These are phyloP conservation scores for Parsonsia alboflavescens DNA, from an alignment of 257 asterid species.

Conservation along the genomic window DNA sequence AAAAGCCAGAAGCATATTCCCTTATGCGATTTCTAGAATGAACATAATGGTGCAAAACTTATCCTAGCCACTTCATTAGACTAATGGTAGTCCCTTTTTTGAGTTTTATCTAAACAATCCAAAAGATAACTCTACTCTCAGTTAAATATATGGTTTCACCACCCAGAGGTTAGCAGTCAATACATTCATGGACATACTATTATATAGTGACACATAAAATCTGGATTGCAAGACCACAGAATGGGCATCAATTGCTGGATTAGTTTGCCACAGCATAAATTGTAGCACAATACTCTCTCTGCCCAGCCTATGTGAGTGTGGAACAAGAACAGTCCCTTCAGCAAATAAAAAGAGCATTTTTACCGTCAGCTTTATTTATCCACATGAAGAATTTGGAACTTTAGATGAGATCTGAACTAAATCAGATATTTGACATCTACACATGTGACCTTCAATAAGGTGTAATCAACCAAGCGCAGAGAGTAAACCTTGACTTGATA, in stretches of 20 bases:
- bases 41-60: background rate
- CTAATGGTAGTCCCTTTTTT: background rate
- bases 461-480: background rate
- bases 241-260: background rate
- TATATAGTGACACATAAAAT: background rate
- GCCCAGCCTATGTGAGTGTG: background rate
- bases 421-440: background rate
- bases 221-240: background rate
- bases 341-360: background rate
- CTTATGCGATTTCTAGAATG: background rate
- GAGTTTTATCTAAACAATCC: background rate
- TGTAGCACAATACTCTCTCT: background rate
- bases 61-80: background rate
- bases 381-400: background rate
- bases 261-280: background rate
- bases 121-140: background rate
- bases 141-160: background rate
- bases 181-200: background rate
- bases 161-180: background rate
- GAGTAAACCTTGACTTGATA: constrained; percentile 48
- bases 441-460: background rate
- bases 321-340: background rate
- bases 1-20: background rate
- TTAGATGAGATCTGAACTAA: background rate
- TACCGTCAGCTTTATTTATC: background rate